Percentiles rank a stretch among this genome's conserved stretches.
Conservation (phyloP, 2,329 filamentous ascomycete species). For the Colletotrichum orchidophilum region DNA sequence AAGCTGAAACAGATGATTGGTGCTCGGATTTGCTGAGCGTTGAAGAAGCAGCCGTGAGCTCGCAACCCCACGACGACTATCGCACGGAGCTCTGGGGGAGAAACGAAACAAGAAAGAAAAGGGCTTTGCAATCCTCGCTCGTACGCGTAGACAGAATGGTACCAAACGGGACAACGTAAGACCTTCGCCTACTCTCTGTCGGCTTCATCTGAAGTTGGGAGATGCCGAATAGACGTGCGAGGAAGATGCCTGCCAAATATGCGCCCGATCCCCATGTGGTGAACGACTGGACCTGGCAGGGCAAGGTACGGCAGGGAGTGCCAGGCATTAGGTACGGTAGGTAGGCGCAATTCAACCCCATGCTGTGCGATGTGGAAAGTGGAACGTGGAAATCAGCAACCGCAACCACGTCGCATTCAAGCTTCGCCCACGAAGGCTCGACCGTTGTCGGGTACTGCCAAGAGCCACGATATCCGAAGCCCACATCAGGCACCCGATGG, state of each 20-base stretch:
- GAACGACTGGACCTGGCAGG: not conserved
- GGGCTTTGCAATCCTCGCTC: not conserved
- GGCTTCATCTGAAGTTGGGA: not conserved
- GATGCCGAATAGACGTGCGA: not conserved
- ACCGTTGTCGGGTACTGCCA: not conserved
- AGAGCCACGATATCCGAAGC: not conserved
- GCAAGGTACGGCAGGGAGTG: not conserved
- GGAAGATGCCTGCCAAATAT: not conserved
- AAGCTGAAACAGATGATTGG: not conserved
- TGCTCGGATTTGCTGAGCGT: not conserved
- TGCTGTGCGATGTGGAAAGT: not conserved
- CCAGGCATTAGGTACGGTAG: not conserved
- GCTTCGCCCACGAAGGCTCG: slow-evolving; percentile 1
- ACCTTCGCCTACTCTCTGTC: not conserved
- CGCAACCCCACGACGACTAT: not conserved
- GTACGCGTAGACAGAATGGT: not conserved
- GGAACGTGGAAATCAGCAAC: slow-evolving; percentile 4
- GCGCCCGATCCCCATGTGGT: not conserved
- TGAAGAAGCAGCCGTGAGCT: not conserved
- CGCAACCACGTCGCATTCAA: not conserved
- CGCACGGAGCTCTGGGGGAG: not conserved
- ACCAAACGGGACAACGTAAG: not conserved
- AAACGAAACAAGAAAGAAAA: slow-evolving; percentile 1
- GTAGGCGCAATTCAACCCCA: not conserved
- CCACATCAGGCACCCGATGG: not conserved